Evolutionary conservation across 371 early-diverging fungal genomes (phyloP).

Genomic region (Mucor mucedo): DNA sequence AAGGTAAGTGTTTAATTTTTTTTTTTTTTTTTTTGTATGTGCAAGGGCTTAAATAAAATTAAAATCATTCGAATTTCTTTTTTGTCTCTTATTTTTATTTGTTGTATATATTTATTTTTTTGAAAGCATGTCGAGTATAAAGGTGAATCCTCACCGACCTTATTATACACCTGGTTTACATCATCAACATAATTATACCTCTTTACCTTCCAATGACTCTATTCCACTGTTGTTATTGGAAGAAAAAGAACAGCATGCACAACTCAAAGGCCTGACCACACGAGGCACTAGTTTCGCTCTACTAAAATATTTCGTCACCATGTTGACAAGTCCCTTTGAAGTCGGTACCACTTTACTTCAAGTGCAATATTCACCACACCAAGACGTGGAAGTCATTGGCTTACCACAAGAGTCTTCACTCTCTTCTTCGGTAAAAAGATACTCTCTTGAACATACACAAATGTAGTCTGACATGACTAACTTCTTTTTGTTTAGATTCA

Average conservation of each 20-base stretch:
- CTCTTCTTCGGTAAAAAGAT: conserved; percentile 6
- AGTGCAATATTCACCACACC: conserved; percentile 78
- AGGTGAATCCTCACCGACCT: conserved; percentile 46
- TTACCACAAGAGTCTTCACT: not conserved
- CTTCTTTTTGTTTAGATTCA: conserved; percentile 3
- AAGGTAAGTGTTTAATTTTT: conserved; percentile 10
- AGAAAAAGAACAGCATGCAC: conserved; percentile 18
- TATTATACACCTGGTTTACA: conserved; percentile 55
- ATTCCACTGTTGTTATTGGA: conserved; percentile 26
- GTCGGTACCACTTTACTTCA: conserved; percentile 79
- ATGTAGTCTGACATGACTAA: no score
- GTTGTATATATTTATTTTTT: not conserved
- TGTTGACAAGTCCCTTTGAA: conserved; percentile 75
- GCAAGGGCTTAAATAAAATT: conserved; percentile 10
- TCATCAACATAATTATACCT: conserved; percentile 51
- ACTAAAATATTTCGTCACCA: conserved; percentile 67
- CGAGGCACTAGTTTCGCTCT: conserved; percentile 67
- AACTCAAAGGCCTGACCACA: conserved; percentile 45
- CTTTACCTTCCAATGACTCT: conserved; percentile 43
- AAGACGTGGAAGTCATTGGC: conserved; percentile 48
- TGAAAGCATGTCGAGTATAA: conserved; percentile 24
- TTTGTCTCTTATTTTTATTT: conserved; percentile 1
- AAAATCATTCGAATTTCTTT: not conserved
- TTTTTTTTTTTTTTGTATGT: not conserved
- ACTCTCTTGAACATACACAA: no score